phyloP scores from a whole-genome alignment of 352 stramenopile genomes.

The Phytopythium sindhum region DNA sequence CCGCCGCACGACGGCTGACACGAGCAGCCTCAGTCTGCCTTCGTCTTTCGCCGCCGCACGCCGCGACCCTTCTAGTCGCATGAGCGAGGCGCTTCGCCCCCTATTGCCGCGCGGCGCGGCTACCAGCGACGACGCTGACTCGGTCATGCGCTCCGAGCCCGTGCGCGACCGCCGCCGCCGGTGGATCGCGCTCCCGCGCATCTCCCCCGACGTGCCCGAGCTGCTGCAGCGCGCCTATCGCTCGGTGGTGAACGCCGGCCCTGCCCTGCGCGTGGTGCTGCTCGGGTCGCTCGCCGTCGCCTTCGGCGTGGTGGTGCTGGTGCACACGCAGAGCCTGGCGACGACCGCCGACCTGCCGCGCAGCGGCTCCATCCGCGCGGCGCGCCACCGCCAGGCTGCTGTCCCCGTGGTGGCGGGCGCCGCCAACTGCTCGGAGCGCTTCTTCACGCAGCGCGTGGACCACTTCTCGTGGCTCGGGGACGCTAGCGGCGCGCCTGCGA shows the following conservation, averaged over 20 bases:
- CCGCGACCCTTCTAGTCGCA: neutral
- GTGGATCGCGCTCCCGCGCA: neutral
- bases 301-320: slow-evolving; percentile 62
- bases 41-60: neutral
- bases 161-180: slow-evolving; percentile 15
- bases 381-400: slow-evolving; percentile 6
- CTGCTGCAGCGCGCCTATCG: slow-evolving; percentile 25
- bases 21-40: slow-evolving; percentile 1
- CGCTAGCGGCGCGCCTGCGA: slow-evolving; percentile 33
- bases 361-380: slow-evolving; percentile 24
- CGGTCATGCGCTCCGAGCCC: slow-evolving; percentile 21
- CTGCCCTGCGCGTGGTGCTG: slow-evolving; percentile 30
- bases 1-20: slow-evolving; percentile 7
- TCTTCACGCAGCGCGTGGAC: slow-evolving; percentile 87
- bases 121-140: slow-evolving; percentile 16
- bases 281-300: slow-evolving; percentile 44
- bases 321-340: slow-evolving; percentile 66
- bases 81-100: slow-evolving; percentile 15
- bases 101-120: slow-evolving; percentile 22
- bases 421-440: slow-evolving; percentile 81
- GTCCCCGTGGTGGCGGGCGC: slow-evolving; percentile 34
- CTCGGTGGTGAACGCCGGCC: slow-evolving; percentile 31
- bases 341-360: slow-evolving; percentile 36
- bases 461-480: slow-evolving; percentile 78
- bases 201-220: slow-evolving; percentile 10